Evolutionary conservation across 2,329 filamentous ascomycete species (phyloP).

Genomic region (Didymellaceae sp.): DNA sequence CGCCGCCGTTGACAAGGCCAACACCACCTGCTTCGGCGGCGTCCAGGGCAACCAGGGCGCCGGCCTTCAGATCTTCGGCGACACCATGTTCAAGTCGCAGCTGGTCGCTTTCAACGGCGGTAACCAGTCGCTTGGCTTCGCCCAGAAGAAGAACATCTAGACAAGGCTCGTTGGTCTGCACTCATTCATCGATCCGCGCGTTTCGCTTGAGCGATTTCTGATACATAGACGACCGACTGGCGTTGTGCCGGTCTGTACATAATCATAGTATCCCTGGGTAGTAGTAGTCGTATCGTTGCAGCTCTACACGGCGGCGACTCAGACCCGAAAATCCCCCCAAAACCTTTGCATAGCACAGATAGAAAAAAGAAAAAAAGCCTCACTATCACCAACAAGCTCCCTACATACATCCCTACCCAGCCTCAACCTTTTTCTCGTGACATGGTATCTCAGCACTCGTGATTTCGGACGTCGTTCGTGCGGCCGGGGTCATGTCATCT

Average conservation of each 20-base stretch:
- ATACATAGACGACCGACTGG: slow-evolving; percentile 9
- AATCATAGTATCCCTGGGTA: slow-evolving; percentile 11
- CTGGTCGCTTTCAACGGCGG: slow-evolving; percentile 66
- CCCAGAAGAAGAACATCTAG: slow-evolving; percentile 43
- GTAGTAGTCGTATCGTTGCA: not conserved
- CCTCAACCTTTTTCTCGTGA: no score
- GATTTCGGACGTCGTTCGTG: not conserved
- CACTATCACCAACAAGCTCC: no score
- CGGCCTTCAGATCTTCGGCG: slow-evolving; percentile 67
- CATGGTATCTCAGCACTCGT: not conserved
- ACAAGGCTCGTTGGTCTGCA: not conserved
- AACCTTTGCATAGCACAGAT: no score
- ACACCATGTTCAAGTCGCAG: slow-evolving; percentile 65
- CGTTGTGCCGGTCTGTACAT: slow-evolving; percentile 16
- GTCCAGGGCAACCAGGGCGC: slow-evolving; percentile 64
- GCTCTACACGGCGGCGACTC: not conserved
- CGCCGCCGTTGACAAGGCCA: slow-evolving; percentile 46
- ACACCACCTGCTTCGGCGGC: slow-evolving; percentile 70
- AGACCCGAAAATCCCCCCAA: not conserved
- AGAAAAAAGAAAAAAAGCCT: not conserved
- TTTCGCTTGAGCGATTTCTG: slow-evolving; percentile 9
- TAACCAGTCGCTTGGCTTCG: slow-evolving; percentile 61
- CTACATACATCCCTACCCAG: no score
- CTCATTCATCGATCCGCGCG: not conserved
- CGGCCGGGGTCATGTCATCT: no score